Percentiles rank a stretch among this genome's conserved stretches.
Evolutionary conservation across 2,329 filamentous ascomycete species (phyloP).

Genomic region (Pseudogymnoascus sp.): DNA sequence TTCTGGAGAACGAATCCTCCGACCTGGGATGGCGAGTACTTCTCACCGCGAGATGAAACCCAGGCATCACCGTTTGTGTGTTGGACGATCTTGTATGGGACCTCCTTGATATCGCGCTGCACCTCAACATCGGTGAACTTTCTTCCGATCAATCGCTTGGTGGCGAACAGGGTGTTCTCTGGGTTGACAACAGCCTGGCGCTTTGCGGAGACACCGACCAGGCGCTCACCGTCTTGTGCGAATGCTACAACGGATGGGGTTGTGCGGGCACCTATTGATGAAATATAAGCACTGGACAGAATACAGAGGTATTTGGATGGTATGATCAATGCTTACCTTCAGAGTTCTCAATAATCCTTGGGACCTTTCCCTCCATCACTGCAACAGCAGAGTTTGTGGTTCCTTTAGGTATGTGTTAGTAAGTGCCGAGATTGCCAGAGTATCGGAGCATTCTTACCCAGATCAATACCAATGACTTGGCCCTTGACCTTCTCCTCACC

Average conservation of each 20-base stretch:
- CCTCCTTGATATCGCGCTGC: slow-evolving; percentile 94
- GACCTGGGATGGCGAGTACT: slow-evolving; percentile 97
- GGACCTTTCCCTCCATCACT: slow-evolving; percentile 92
- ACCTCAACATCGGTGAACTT: slow-evolving; percentile 93
- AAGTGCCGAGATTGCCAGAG: slow-evolving; percentile 6
- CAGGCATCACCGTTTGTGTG: slow-evolving; percentile 95
- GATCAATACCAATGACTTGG: slow-evolving; percentile 94
- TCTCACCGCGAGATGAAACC: slow-evolving; percentile 87
- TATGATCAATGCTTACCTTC: slow-evolving; percentile 57
- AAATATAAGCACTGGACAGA: slow-evolving; percentile 11
- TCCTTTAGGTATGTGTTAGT: slow-evolving; percentile 36
- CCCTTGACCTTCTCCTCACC: slow-evolving; percentile 81
- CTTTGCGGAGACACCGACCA: slow-evolving; percentile 96
- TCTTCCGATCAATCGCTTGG: slow-evolving; percentile 96
- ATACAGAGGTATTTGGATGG: too few relatives aligned
- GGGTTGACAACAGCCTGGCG: slow-evolving; percentile 97
- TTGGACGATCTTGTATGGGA: slow-evolving; percentile 97
- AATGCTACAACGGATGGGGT: slow-evolving; percentile 95
- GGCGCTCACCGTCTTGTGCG: slow-evolving; percentile 87
- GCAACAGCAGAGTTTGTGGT: slow-evolving; percentile 98
- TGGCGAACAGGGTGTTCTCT: slow-evolving; percentile 96
- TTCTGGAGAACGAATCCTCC: slow-evolving; percentile 94
- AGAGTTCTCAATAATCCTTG: slow-evolving; percentile 95
- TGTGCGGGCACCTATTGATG: slow-evolving; percentile 64
- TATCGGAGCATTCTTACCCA: slow-evolving; percentile 53